A percentile compares a stretch with the other conserved stretches of the same genome.
phyloP scores from a whole-genome alignment of 208 protist species.

The Trypanosoma lewisi region DNA sequence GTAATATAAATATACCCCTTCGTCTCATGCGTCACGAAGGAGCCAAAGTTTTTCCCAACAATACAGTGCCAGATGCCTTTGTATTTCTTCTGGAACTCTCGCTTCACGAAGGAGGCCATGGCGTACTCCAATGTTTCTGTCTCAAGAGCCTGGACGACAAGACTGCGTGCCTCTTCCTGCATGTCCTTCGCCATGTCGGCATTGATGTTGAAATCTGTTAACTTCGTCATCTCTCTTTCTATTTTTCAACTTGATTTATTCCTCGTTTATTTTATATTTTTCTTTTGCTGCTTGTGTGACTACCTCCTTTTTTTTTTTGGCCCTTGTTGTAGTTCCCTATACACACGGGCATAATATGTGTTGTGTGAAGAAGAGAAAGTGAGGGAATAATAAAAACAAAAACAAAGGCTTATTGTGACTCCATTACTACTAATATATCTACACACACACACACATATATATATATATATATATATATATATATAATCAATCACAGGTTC shows the following conservation, averaged over 20 bases:
- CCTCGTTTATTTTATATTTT: background rate
- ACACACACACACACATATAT: too few species aligned
- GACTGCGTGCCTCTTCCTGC: conserved; percentile 68
- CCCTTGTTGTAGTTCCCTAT: too few species aligned
- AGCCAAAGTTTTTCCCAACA: conserved; percentile 99
- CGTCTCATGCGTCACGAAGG: conserved; percentile 99
- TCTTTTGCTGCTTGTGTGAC: background rate
- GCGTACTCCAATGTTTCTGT: conserved; percentile 69
- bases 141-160: conserved; percentile 81
- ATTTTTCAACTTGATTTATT: background rate
- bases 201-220: conserved; percentile 81
- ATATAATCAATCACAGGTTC: too few species aligned
- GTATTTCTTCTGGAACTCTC: conserved; percentile 87
- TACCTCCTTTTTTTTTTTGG: background rate
- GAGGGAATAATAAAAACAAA: too few species aligned
- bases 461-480: too few species aligned
- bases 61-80: conserved; percentile 99
- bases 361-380: too few species aligned
- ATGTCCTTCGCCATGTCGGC: conserved; percentile 91
- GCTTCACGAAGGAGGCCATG: conserved; percentile 87
- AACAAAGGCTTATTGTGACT: too few species aligned
- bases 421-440: too few species aligned
- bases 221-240: conserved; percentile 56
- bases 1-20: conserved; percentile 99
- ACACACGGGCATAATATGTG: too few species aligned